A percentile compares a stretch with the other conserved stretches of the same genome.
These are phyloP conservation scores for Edaphochlamys debaryana DNA, from an alignment of 139 green algal genomes.

Conservation along the genomic window DNA sequence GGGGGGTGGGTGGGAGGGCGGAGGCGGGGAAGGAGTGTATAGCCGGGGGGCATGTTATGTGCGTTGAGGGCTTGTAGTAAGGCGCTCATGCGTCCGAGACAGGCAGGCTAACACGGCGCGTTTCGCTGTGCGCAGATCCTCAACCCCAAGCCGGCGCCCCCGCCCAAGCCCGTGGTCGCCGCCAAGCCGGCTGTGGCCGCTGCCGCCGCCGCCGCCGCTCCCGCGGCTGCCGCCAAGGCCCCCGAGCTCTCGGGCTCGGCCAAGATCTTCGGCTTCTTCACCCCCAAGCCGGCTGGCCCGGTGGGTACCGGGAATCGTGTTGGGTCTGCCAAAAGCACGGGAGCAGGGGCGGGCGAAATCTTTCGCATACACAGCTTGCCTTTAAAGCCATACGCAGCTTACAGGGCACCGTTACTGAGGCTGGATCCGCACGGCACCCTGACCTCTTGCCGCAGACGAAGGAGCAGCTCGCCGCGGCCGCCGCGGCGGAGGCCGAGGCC, in stretches of 20 bases:
- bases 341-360: background rate
- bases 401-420: background rate
- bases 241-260: background rate
- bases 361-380: background rate
- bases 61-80: background rate
- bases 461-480: conserved; percentile 14
- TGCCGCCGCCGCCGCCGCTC: too few species aligned
- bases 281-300: conserved; percentile 18
- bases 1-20: background rate
- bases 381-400: background rate
- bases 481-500: conserved; percentile 26
- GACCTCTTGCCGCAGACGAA: background rate
- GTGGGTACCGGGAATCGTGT: background rate
- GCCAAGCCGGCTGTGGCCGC: background rate
- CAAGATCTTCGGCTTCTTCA: conserved; percentile 41
- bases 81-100: background rate
- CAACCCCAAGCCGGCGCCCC: conserved; percentile 31
- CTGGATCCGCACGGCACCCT: background rate
- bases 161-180: background rate
- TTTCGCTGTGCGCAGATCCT: background rate
- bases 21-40: background rate
- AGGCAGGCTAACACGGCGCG: too few species aligned
- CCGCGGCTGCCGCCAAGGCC: background rate
- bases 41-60: background rate
- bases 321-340: background rate